A percentile compares a stretch with the other conserved stretches of the same genome.
Conservation (phyloP, 306 rosid species). For the Sindora glabra region DNA sequence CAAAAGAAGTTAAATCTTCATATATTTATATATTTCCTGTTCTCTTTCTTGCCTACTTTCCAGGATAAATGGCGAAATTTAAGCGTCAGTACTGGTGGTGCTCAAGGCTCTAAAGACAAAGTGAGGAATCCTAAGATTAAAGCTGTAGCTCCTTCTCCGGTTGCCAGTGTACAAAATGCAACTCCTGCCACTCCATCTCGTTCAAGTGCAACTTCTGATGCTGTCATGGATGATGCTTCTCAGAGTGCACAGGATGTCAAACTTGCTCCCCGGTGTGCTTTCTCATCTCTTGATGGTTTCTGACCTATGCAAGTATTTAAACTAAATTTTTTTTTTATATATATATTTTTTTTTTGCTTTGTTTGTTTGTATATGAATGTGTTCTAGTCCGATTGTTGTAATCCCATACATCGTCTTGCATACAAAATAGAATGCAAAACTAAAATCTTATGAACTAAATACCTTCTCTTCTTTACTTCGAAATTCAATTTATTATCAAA, state of each 20-base stretch:
- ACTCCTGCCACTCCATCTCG: slow-evolving; percentile 11
- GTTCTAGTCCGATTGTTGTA: neutral
- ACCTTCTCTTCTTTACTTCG: no score
- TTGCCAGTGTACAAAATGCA: slow-evolving; percentile 2
- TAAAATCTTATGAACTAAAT: neutral
- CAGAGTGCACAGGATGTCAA: slow-evolving; percentile 36
- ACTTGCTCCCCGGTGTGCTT: slow-evolving; percentile 40
- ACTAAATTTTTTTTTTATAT: no score
- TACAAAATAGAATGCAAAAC: neutral
- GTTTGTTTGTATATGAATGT: neutral
- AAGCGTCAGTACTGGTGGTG: slow-evolving; percentile 35
- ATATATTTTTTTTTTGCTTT: no score
- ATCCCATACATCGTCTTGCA: neutral
- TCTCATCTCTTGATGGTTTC: neutral
- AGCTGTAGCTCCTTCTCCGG: slow-evolving; percentile 20
- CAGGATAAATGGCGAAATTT: slow-evolving; percentile 96
- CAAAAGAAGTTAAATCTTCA: neutral
- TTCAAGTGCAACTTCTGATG: slow-evolving; percentile 13
- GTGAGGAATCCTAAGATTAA: slow-evolving; percentile 38
- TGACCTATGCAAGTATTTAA: neutral
- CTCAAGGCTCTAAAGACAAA: slow-evolving; percentile 50
- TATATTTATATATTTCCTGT: neutral
- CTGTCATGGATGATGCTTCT: slow-evolving; percentile 23
- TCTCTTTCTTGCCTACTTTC: neutral
- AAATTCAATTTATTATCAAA: no score